Conservation (phyloP, 208 protist genomes). For the Blastocrithidia nonstop region DNA sequence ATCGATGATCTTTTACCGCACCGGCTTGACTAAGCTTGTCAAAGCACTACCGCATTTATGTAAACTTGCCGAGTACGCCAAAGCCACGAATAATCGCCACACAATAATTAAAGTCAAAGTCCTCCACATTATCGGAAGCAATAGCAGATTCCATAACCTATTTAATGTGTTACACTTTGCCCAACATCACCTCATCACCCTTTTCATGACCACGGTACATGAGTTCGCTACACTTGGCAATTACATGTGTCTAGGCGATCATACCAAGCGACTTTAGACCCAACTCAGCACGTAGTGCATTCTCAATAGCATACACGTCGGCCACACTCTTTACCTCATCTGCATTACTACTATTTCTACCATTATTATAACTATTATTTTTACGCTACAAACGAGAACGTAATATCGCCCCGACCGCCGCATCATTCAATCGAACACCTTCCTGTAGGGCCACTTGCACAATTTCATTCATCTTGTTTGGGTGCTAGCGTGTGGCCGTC, state of each 20-base stretch:
- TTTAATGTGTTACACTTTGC: conserved; percentile 59
- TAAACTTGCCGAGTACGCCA: conserved; percentile 59
- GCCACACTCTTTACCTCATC: too few relatives aligned
- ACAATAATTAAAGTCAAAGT: conserved; percentile 43
- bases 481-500: conserved; percentile 24
- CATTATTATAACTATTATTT: conserved; percentile 7
- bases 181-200: conserved; percentile 61
- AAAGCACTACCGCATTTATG: conserved; percentile 64
- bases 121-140: conserved; percentile 34
- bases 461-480: conserved; percentile 12
- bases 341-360: too few relatives aligned
- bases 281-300: conserved; percentile 22
- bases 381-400: conserved; percentile 13
- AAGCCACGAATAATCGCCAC: conserved; percentile 68
- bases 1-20: conserved; percentile 36
- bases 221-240: conserved; percentile 63
- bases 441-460: conserved; percentile 13
- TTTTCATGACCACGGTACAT: conserved; percentile 23
- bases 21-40: conserved; percentile 27
- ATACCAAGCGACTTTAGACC: conserved; percentile 28
- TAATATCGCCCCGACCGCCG: conserved; percentile 30
- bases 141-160: conserved; percentile 39
- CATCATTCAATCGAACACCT: conserved; percentile 21
- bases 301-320: conserved; percentile 51
- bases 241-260: conserved; percentile 49